Base-by-base conservation (phyloP, 305 asterid species). In the Rubia tinctorum region DNA sequence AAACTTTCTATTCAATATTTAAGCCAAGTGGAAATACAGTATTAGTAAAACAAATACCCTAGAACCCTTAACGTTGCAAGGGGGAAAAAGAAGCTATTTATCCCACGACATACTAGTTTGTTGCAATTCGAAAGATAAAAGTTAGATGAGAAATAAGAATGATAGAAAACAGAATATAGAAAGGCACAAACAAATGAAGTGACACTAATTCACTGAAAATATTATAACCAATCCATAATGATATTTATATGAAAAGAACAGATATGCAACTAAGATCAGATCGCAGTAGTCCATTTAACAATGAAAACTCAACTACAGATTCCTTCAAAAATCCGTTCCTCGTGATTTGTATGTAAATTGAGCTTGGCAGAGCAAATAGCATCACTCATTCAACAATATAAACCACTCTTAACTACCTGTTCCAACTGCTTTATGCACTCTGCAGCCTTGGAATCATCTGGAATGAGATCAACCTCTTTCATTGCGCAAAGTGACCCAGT, bases 401-500 rank as follows among this genome's bases (percentile, higher is more conserved):
- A 70, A 80, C 66, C 39, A 53, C 11, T 53, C 23, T 63, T 71
- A 73, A 69, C 70, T 66, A 93, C 98, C 98, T 93, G 97, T 78
- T 91, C 93, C 79, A 93, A 80, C 82, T 93, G 97, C 88, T 82
- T 83, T 59, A 93, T 80, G 75, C 91, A 87, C 83, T 93, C 98
- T 27, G 61, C 76, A 62, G 83, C 78, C 80, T 86, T 91, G 23
- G 97, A 85, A 80, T 93, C 98, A 68, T 88, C 98, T 12, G 82
- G 87, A 69, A 91, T 71, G 66, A 89, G 69, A 75, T 91, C 92
- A 66, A 93, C 98, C 79, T 93, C 98, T 82, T 93, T 93, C 84
- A 93, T 67, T 5, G 97, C 98, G 65, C 98, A 91, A 7, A 88
- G 80, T 42, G 97, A 97, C 67, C 98, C 98, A 37, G 95, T 93